Evolutionary conservation across 768 basidiomycete species (phyloP), one percentile per base, ranked within the genome.

Genomic region (Termitomyces sp.): DNA sequence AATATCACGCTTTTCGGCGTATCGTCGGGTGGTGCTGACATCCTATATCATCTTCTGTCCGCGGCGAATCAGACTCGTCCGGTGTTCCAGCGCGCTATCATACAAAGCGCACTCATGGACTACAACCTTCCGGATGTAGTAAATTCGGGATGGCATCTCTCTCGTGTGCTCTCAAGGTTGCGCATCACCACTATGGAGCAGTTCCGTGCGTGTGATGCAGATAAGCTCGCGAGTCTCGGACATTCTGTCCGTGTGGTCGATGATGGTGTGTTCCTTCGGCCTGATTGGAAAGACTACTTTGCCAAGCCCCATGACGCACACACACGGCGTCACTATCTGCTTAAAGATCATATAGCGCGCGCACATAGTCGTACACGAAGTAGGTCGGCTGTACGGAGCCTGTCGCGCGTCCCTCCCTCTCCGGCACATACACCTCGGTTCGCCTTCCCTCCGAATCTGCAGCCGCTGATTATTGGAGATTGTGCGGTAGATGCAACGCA

Each of bases 401-500:
- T 65, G 20, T 54, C 53, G 20, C 43, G 53, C 4, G 36, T 43
- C 57, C 46, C 66, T 68, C 16, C 65, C 33, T 65, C 70, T n/a
- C 63, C 64, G 26, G 59, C 65, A 28, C 57, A 61, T 40, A 58
- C 61, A 47, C 61, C 65, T 45, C 61, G 65, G 35, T 57, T 69
- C 30, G 60, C 64, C 4, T 63, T 66, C 7, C 70, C 68, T 10
- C 60, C 68, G n/a, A 66, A 69, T 38, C 72, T 78, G 24, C 88
- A 92, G 59, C 86, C 88, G 1, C 73, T 92, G 56, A 83, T 92
- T 58, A 87, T 92, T 50, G 90, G 90, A 7, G 90, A 92, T 68
- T 83, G 82, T 49, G 77, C 79, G 24, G 80, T 75, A 58, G 86
- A 90, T 61, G 82, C 86, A 12, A 75, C 83, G 50, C 75, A 83